These are phyloP conservation scores for Blastomyces parvus DNA, from an alignment of 2,329 filamentous ascomycete genomes.

Conservation along the genomic window DNA sequence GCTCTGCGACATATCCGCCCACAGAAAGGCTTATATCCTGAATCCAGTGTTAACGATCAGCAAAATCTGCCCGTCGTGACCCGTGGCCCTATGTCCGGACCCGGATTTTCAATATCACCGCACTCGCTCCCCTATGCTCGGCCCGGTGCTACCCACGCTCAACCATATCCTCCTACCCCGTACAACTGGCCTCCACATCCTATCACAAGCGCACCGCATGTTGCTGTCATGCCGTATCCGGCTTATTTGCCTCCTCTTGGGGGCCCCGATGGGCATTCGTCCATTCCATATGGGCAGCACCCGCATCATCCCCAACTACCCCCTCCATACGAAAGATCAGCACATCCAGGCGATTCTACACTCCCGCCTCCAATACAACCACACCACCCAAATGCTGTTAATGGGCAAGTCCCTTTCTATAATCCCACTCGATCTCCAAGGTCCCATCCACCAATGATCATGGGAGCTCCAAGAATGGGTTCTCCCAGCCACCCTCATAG, in stretches of 20 bases:
- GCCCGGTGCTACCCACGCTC: slow-evolving; percentile 30
- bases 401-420: slow-evolving; percentile 22
- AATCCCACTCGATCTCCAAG: slow-evolving; percentile 21
- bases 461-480: slow-evolving; percentile 1
- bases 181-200: slow-evolving; percentile 38
- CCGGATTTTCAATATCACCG: slow-evolving; percentile 44
- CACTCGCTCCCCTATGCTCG: slow-evolving; percentile 48
- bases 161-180: slow-evolving; percentile 29
- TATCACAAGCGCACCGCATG: slow-evolving; percentile 36
- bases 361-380: slow-evolving; percentile 20
- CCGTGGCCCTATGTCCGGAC: slow-evolving; percentile 56
- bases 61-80: slow-evolving; percentile 73
- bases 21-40: slow-evolving; percentile 91
- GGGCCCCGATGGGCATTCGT: slow-evolving; percentile 22
- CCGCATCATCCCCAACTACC: slow-evolving; percentile 23
- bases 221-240: slow-evolving; percentile 27
- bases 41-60: slow-evolving; percentile 82
- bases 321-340: slow-evolving; percentile 27
- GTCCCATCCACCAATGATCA: slow-evolving; percentile 13
- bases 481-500: slow-evolving; percentile 6
- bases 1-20: slow-evolving; percentile 72
- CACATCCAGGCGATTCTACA: slow-evolving; percentile 25
- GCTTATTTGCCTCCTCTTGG: slow-evolving; percentile 31
- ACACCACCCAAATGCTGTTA: slow-evolving; percentile 18
- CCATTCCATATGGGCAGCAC: slow-evolving; percentile 25